Evolutionary conservation across 129 eudicot species (phyloP), one percentile per base, ranked within the genome.

Genomic region (Ambrosia artemisiifolia): DNA sequence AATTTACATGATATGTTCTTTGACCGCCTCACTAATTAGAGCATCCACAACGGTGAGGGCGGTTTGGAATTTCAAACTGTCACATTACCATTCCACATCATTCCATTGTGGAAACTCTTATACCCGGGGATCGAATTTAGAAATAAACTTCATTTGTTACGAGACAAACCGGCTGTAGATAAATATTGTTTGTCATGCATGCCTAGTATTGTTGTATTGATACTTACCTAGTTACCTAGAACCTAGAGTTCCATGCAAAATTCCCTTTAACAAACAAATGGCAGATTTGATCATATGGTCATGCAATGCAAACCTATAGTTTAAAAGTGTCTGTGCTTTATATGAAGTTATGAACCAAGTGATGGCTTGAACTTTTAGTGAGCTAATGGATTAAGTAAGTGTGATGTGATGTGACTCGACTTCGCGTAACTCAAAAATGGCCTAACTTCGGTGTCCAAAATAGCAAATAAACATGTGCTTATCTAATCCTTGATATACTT

Each of bases 361-460:
- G 63, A 10, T 56, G 63, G 63, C 63, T 49, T 68, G 47, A 30
- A 68, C 62, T 68, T 30, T 67, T 67, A 30, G 44, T 30, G 44
- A 30, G 3, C 32, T 1, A 24, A 24, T 24, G 28, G 28, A 24
- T 24, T 24, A 24, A 24, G 28, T 24, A n/a, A n/a, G n/a, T n/a
- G n/a, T n/a, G n/a, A n/a, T n/a, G n/a, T n/a, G n/a, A n/a, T n/a
- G n/a, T n/a, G n/a, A 30, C 46, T 48, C 49, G 46, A 49, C 57
- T n/a, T 30, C 5, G 46, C 30, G 54, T 30, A 68, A 48, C 72
- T 48, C 28, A 68, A 68, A 32, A 30, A 32, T 30, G 4, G 30
- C n/a, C 44, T 7, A 14, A 44, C 33, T 10, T 28, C 11, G 28
- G 24, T 8, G 11, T n/a, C 9, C 14, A 32, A 47, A 19, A 33